Conservation (phyloP, 139 green algal genomes). For the Picochlorum sp. region DNA sequence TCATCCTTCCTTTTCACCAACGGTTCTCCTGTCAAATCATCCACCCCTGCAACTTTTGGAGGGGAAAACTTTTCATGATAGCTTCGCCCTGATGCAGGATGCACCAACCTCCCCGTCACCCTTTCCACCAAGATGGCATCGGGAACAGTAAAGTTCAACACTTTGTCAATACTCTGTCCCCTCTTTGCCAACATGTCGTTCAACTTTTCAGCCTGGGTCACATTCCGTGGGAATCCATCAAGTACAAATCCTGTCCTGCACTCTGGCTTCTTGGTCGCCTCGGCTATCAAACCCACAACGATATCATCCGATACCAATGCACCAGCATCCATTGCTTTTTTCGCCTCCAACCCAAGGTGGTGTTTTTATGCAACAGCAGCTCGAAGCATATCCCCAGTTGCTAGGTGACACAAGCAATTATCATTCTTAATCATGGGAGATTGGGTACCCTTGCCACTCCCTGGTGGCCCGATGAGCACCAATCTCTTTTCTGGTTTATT, state of each 20-base stretch:
- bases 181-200: conserved; percentile 84
- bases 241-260: conserved; percentile 94
- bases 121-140: conserved; percentile 84
- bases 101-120: conserved; percentile 81
- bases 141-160: conserved; percentile 92
- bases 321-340: conserved; percentile 93
- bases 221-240: conserved; percentile 91
- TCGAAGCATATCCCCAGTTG: conserved; percentile 92
- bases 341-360: conserved; percentile 77
- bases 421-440: conserved; percentile 90
- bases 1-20: conserved; percentile 96
- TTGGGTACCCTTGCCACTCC: conserved; percentile 89
- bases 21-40: conserved; percentile 86
- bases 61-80: conserved; percentile 96
- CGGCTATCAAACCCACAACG: conserved; percentile 92
- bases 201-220: conserved; percentile 75
- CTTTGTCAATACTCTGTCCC: conserved; percentile 73
- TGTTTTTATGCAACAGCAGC: conserved; percentile 76
- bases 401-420: conserved; percentile 95
- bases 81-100: conserved; percentile 78
- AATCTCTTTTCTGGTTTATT: conserved; percentile 92
- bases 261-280: conserved; percentile 75
- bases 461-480: conserved; percentile 88
- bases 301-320: conserved; percentile 93
- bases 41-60: conserved; percentile 62